Conservation (phyloP, 2,329 filamentous ascomycete species). For the Diaporthe aspalathi region DNA sequence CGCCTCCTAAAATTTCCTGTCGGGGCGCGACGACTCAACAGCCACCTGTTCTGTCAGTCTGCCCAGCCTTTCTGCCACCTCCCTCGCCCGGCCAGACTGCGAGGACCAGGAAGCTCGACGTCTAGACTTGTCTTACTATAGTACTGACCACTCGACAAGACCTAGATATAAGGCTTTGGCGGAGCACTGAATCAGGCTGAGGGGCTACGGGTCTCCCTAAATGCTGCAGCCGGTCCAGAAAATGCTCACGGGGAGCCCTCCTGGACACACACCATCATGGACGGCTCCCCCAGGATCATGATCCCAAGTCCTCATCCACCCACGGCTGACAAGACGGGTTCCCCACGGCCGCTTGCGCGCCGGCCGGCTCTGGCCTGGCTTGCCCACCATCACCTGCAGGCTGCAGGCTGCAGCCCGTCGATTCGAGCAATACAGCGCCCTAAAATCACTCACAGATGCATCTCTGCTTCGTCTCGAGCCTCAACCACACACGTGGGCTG, state of each 20-base stretch:
- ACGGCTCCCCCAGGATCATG: conserved; percentile 20
- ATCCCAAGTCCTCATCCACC: conserved; percentile 12
- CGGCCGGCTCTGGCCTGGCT: conserved; percentile 28
- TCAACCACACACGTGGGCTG: conserved; percentile 15
- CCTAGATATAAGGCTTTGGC: not conserved
- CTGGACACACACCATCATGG: conserved; percentile 12
- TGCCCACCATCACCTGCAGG: conserved; percentile 32
- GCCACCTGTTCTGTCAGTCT: too few relatives aligned
- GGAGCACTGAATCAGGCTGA: conserved; percentile 1
- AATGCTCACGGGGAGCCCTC: not conserved
- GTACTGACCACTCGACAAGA: not conserved
- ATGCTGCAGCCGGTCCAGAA: conserved; percentile 2
- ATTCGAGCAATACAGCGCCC: conserved; percentile 24
- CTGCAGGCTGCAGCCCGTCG: conserved; percentile 12
- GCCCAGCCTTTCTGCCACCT: too few relatives aligned
- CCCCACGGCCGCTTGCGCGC: conserved; percentile 25
- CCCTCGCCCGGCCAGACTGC: not conserved
- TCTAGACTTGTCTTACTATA: conserved; percentile 7
- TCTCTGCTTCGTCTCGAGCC: conserved; percentile 1
- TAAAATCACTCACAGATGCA: conserved; percentile 24
- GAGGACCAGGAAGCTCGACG: not conserved
- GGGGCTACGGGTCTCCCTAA: not conserved
- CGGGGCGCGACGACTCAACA: conserved; percentile 7
- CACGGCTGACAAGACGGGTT: conserved; percentile 1
- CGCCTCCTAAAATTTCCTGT: conserved; percentile 33